Evolutionary conservation across 2,329 filamentous ascomycete species (phyloP).

Genomic region (Aspergillus arachidicola): DNA sequence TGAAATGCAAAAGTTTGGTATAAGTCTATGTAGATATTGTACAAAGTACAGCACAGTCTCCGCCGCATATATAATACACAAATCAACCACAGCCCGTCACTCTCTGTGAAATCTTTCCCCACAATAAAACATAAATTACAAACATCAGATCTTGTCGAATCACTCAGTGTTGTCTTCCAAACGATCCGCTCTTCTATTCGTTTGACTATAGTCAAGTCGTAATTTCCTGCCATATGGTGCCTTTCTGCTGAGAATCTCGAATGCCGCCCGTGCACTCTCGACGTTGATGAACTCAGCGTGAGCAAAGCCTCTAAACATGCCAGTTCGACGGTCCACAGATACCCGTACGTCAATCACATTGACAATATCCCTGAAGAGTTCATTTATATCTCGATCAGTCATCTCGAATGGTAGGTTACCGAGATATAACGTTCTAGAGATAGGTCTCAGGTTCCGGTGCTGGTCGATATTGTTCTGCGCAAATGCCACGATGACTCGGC

Average conservation of each 20-base stretch:
- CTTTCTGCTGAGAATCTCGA: constrained; percentile 58
- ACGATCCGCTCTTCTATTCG: constrained; percentile 9
- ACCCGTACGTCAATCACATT: constrained; percentile 77
- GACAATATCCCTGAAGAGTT: constrained; percentile 70
- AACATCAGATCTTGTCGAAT: background rate
- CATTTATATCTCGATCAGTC: constrained; percentile 79
- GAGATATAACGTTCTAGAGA: constrained; percentile 73
- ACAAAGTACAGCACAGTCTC: constrained; percentile 7
- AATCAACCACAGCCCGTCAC: background rate
- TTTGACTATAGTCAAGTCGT: constrained; percentile 63
- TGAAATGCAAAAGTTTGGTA: background rate
- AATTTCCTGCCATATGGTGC: constrained; percentile 68
- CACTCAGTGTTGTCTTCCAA: background rate
- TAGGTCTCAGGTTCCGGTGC: constrained; percentile 39
- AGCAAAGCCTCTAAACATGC: constrained; percentile 79
- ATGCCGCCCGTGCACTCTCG: constrained; percentile 64
- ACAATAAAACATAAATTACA: background rate
- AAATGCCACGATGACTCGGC: constrained; percentile 65
- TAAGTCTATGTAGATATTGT: constrained; percentile 1
- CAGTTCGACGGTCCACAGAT: constrained; percentile 78
- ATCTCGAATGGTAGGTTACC: constrained; percentile 87
- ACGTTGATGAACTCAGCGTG: constrained; percentile 77
- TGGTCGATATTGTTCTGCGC: constrained; percentile 39
- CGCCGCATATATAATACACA: constrained; percentile 10
- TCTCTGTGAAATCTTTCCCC: background rate